Base-by-base conservation (phyloP, 78 protist genomes). In the Polysphondylium violaceum region DNA sequence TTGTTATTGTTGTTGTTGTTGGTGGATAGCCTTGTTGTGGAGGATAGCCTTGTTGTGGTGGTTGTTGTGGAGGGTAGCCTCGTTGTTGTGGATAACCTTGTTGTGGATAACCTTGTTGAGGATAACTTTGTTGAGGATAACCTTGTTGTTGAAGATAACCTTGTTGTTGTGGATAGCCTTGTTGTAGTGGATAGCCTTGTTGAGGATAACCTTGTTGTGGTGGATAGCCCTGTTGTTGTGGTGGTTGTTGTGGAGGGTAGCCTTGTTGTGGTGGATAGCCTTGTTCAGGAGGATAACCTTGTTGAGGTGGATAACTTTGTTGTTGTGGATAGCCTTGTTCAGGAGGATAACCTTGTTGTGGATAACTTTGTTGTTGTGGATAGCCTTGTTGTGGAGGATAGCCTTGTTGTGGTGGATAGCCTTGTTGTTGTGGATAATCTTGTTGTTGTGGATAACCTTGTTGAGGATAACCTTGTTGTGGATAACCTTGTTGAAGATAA, bases 371-470 rank as follows among this genome's bases (percentile, higher is more conserved):
- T 61, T 76, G 86, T 61, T 61, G 86, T 64, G 74, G 75, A 16
- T 60, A 60, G 0, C 55, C 51, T 43, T 76, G 86, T 61, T 60
- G 86, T 43, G 69, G 72, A 41, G 86, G 63, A 60, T 61, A 58
- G 16, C 72, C 72, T 59, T 75, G 85, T 53, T 74, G 83, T 35
- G 60, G 74, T 27, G 55, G 58, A 19, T 38, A 40, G 27, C 72
- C 72, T 73, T 33, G 64, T 60, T 76, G 86, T 61, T 61, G 86
- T 64, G 87, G 87, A 43, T 67, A 69, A 5, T n/a, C n/a, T n/a
- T n/a, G n/a, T n/a, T n/a, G n/a, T n/a, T n/a, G n/a, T n/a, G n/a
- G n/a, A n/a, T n/a, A n/a, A n/a, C n/a, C n/a, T n/a, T n/a, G n/a
- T n/a, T n/a, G n/a, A n/a, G n/a, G n/a, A n/a, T n/a, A n/a, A n/a